Evolutionary conservation across 176 grass and related monocot species (phyloP).

Genomic region (Cocos nucifera): DNA sequence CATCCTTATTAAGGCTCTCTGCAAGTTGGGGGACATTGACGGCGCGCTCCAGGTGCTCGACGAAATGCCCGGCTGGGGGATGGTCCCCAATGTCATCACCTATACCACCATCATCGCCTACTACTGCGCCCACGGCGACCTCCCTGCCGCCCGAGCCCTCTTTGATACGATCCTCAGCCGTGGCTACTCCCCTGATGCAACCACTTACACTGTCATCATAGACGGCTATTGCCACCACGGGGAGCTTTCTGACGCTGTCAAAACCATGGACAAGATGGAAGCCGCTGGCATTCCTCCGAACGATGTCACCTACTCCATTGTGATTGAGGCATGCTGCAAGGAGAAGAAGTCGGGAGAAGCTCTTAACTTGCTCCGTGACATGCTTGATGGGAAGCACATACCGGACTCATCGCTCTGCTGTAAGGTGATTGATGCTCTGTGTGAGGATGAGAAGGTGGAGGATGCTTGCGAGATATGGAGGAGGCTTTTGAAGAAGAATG

Average conservation of each 20-base stretch:
- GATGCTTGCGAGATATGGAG: slow-evolving; percentile 50
- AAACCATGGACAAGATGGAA: slow-evolving; percentile 89
- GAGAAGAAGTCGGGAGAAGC: slow-evolving; percentile 41
- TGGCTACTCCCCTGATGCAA: slow-evolving; percentile 44
- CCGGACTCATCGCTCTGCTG: slow-evolving; percentile 33
- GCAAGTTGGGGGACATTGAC: slow-evolving; percentile 27
- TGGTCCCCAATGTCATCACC: slow-evolving; percentile 43
- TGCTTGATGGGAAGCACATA: slow-evolving; percentile 41
- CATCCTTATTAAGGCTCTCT: slow-evolving; percentile 42
- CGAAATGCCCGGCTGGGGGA: slow-evolving; percentile 54
- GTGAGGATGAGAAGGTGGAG: slow-evolving; percentile 43
- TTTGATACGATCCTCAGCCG: slow-evolving; percentile 36
- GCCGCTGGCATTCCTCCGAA: slow-evolving; percentile 31
- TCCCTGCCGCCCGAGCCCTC: slow-evolving; percentile 29
- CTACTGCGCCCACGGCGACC: slow-evolving; percentile 39
- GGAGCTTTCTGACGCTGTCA: slow-evolving; percentile 41
- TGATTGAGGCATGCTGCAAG: slow-evolving; percentile 56
- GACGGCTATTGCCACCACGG: slow-evolving; percentile 42
- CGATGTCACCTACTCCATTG: slow-evolving; percentile 50
- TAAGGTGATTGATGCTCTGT: slow-evolving; percentile 62
- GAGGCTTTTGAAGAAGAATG: slow-evolving; percentile 52
- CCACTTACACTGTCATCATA: slow-evolving; percentile 50
- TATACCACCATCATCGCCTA: slow-evolving; percentile 54
- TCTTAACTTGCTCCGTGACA: slow-evolving; percentile 34
- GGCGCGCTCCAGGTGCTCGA: slow-evolving; percentile 50